phyloP scores from a whole-genome alignment of 2,329 filamentous ascomycete species.

The Cordyceps militaris region DNA sequence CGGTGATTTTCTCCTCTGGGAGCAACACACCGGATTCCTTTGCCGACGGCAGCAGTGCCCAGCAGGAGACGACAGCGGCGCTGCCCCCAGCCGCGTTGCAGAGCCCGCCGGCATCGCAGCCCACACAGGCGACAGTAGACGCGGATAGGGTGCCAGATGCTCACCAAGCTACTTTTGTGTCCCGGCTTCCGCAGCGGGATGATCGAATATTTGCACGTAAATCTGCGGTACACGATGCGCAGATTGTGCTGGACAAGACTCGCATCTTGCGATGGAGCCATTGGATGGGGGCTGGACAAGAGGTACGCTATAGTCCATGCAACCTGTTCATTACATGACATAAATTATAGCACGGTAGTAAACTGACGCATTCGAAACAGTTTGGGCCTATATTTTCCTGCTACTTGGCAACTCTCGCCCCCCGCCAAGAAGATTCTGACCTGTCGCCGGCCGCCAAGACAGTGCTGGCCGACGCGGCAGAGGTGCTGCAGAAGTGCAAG shows the following conservation, averaged over 20 bases:
- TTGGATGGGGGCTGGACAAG: conserved; percentile 24
- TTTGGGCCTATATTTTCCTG: conserved; percentile 24
- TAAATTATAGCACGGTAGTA: no score
- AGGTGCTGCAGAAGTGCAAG: conserved; percentile 29
- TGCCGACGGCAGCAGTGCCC: neutral
- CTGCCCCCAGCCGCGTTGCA: neutral
- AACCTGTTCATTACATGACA: neutral
- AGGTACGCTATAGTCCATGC: conserved; percentile 20
- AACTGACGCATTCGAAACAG: conserved; percentile 14
- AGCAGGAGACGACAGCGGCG: neutral
- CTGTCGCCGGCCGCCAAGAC: conserved; percentile 19
- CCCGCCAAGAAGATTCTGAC: conserved; percentile 13
- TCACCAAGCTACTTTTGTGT: neutral
- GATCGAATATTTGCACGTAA: neutral
- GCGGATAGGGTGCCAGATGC: neutral
- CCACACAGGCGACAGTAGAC: neutral
- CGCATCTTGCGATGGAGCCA: conserved; percentile 27
- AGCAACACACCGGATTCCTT: neutral
- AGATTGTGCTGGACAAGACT: conserved; percentile 29
- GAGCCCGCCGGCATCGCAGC: neutral
- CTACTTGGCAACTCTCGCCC: conserved; percentile 20
- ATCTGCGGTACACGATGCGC: conserved; percentile 19
- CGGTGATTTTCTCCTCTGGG: neutral
- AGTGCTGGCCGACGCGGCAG: conserved; percentile 21
- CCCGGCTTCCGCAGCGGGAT: neutral